Base-by-base conservation (phyloP, 345 rosid genomes). In the Angophora floribunda region DNA sequence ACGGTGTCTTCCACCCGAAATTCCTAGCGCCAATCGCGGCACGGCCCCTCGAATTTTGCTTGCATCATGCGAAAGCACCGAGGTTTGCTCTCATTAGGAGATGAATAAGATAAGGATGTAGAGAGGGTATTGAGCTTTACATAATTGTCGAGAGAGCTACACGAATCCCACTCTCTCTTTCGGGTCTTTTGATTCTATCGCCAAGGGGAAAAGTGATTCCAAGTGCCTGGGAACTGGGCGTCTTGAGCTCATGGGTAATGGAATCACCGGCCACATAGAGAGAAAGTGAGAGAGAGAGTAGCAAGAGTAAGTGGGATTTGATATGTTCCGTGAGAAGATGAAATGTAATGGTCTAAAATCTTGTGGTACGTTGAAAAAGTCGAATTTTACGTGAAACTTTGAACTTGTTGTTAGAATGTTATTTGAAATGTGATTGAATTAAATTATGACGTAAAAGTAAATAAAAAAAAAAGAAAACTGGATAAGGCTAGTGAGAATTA, bases 171-270 rank as follows among this genome's bases (percentile, higher is more conserved):
- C 85, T 87, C 61, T 51, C 41, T 17, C 24, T 36, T 50, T 51
- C 11, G 47, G n/a, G 53, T 22, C 57, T 19, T 84, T 41, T 85
- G 87, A 85, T 85, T 84, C 87, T 82, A 89, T 82, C 45, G 45
- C 65, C 87, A 85, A 89, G 52, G 87, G 13, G 10, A 65, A 86
- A 21, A 75, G 52, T 32, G 88, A 87, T 88, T 89, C 91, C 63
- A 13, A 1, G 75, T 91, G 88, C 44, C 82, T 87, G 88, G 88
- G 87, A 86, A 88, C 80, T 47, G 36, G 2, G 7, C 13, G 28
- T 32, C 51, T 70, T 82, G 70, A 1, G 67, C 30, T 78, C 90
- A 89, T 87, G 89, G 90, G 90, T 90, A 79, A 90, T 89, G 88
- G 92, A 90, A 90, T 91, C 89, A 32, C 79, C 86, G 85, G 65